Percentiles rank a stretch among this genome's conserved stretches.
These are phyloP conservation scores for Proliferodiscus dingleyae DNA, from an alignment of 2,329 filamentous ascomycete genomes.

Conservation along the genomic window DNA sequence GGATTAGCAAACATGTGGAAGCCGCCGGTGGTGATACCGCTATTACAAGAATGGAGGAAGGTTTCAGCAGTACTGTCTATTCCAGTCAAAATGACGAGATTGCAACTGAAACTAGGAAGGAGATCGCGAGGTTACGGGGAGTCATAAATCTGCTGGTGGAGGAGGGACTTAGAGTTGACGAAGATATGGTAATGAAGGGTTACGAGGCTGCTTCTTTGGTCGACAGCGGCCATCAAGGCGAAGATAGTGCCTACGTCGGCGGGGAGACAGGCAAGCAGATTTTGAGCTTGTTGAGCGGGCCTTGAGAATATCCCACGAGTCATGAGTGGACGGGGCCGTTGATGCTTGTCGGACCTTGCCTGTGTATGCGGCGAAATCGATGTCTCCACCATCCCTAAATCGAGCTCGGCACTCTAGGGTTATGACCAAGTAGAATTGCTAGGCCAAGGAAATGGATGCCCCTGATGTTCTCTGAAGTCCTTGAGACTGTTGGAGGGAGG, in stretches of 20 bases:
- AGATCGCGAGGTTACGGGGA: constrained; percentile 79
- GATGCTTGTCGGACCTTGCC: no score
- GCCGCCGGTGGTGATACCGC: constrained; percentile 42
- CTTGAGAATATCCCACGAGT: constrained; percentile 10
- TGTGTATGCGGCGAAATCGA: no score
- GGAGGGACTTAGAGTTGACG: constrained; percentile 78
- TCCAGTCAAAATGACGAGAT: constrained; percentile 93
- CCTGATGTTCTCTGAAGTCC: no score
- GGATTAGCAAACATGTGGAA: constrained; percentile 81
- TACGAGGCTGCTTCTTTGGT: constrained; percentile 80
- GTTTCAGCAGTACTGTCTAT: constrained; percentile 79
- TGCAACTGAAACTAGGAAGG: constrained; percentile 67
- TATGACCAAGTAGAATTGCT: no score
- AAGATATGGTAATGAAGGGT: constrained; percentile 77
- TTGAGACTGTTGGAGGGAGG: no score
- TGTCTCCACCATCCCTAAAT: no score
- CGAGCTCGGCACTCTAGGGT: no score
- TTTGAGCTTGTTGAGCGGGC: constrained; percentile 27
- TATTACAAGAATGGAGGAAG: constrained; percentile 87
- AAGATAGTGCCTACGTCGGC: constrained; percentile 56
- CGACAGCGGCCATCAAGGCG: constrained; percentile 50
- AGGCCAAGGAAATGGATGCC: no score
- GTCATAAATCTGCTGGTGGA: constrained; percentile 81
- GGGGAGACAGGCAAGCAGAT: constrained; percentile 35
- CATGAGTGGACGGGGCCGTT: constrained; percentile 1